phyloP scores from a whole-genome alignment of 176 grass and related monocot species.

The Cymbopogon citratus region DNA sequence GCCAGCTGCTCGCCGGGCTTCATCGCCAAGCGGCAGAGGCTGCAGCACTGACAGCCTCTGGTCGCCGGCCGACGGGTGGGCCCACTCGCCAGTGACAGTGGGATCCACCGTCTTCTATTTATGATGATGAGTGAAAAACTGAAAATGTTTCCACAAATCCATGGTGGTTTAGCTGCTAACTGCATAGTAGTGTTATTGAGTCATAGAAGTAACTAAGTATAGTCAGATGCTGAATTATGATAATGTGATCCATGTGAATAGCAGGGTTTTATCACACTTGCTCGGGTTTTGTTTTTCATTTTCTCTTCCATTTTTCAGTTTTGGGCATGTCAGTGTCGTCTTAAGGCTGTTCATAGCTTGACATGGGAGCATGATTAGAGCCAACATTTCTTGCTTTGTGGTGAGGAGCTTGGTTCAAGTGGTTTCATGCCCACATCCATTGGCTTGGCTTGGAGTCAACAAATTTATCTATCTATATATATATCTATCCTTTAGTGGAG shows the following conservation, averaged over 20 bases:
- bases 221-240: slow-evolving; percentile 1
- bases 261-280: slow-evolving; percentile 10
- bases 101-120: background rate
- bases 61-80: background rate
- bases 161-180: slow-evolving; percentile 31
- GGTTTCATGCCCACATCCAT: slow-evolving; percentile 12
- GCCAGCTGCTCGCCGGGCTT: slow-evolving; percentile 25
- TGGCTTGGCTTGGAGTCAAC: background rate
- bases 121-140: background rate
- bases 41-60: slow-evolving; percentile 30
- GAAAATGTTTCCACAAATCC: background rate
- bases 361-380: slow-evolving; percentile 14
- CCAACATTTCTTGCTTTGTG: slow-evolving; percentile 5
- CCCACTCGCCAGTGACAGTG: background rate
- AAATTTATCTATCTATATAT: background rate
- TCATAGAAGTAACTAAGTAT: slow-evolving; percentile 18
- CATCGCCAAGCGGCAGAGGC: slow-evolving; percentile 41
- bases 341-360: slow-evolving; percentile 29
- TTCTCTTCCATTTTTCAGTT: background rate
- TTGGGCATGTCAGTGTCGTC: background rate
- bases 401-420: background rate
- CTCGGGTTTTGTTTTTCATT: background rate
- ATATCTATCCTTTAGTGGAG: background rate
- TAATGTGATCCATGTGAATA: slow-evolving; percentile 32
- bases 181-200: slow-evolving; percentile 28